These are phyloP conservation scores for Erodium texanum DNA, from an alignment of 441 rosid genomes.

Conservation along the genomic window DNA sequence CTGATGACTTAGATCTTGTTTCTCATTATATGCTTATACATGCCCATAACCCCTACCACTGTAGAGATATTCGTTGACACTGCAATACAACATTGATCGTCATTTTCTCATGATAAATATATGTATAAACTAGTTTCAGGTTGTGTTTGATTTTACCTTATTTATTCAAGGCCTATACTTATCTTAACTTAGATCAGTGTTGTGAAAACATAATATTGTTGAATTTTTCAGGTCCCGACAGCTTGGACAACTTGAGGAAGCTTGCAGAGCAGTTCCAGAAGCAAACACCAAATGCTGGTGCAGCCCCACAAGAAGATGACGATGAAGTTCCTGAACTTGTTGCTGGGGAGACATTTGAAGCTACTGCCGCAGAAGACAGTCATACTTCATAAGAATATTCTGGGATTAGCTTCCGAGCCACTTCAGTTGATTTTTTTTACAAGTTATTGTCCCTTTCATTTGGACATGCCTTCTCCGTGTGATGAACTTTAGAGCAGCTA, in stretches of 20 bases:
- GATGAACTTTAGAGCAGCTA: too few species aligned
- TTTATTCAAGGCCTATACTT: background rate
- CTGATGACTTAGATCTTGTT: background rate
- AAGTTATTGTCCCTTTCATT: too few species aligned
- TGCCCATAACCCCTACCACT: background rate
- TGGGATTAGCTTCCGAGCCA: background rate
- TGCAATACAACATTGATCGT: background rate
- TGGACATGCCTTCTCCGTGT: too few species aligned
- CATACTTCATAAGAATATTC: conserved; percentile 7
- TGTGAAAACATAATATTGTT: background rate
- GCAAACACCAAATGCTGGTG: conserved; percentile 41
- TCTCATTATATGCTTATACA: background rate
- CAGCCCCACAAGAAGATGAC: conserved; percentile 36
- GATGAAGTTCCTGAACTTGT: conserved; percentile 93
- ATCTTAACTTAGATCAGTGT: too few species aligned
- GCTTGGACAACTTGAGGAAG: conserved; percentile 82
- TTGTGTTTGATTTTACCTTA: background rate
- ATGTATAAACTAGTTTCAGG: background rate
- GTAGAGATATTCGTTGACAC: background rate
- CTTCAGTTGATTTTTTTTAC: too few species aligned
- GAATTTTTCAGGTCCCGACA: conserved; percentile 53
- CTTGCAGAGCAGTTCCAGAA: conserved; percentile 91
- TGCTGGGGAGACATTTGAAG: conserved; percentile 75
- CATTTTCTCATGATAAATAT: background rate
- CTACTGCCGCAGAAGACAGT: conserved; percentile 66